Base-by-base conservation (phyloP, 2,329 filamentous ascomycete genomes). In the Lecanicillium sp. region DNA sequence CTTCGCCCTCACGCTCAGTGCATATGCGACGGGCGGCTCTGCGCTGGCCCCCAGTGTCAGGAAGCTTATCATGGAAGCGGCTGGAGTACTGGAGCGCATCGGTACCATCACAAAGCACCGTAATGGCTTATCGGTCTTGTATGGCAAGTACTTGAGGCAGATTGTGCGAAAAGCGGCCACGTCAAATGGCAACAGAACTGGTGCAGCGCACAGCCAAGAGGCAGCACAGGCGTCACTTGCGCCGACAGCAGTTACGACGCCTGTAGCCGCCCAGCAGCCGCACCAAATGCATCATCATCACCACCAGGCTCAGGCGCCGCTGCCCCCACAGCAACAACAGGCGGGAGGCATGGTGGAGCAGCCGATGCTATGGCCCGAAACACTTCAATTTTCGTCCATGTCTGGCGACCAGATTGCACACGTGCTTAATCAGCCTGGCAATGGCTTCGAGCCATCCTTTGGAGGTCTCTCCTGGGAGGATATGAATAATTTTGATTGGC, bases 391-490 rank as follows among this genome's bases (percentile, higher is more conserved):
- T 53, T 82, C 77, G 3, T 66, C 77, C 22, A 84, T 84, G 80
- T 83, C 79, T 1, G 77, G 81, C 41, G 71, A 81, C 42, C 78
- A 84, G 51, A 79, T 84, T 33, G 69, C 77, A 5, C 77, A 82
- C 46, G 76, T 79, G 4, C 68, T 84, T 19, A 81, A 79, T 49
- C 72, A 76, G 44, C 74, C 77, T 1, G 77, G 72, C 4, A 72
- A 77, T 18, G 70, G 72, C 13, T 74, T 82, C 44, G 72, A 77
- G 14, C 64, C 69, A 1, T 67, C 64, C 3, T 66, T 76, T 41
- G 68, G 70, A 5, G 71, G 74, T 44, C 61, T 81, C 8, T 71
- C 73, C 1, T 71, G 77, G 60, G 74, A 79, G 29, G 74, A 81
- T 33, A 68, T 74, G 56, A 68, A 68, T 29, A 72, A 70, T 43